phyloP scores from a whole-genome alignment of 371 early-diverging fungal genomes.

The Smittium culicis region DNA sequence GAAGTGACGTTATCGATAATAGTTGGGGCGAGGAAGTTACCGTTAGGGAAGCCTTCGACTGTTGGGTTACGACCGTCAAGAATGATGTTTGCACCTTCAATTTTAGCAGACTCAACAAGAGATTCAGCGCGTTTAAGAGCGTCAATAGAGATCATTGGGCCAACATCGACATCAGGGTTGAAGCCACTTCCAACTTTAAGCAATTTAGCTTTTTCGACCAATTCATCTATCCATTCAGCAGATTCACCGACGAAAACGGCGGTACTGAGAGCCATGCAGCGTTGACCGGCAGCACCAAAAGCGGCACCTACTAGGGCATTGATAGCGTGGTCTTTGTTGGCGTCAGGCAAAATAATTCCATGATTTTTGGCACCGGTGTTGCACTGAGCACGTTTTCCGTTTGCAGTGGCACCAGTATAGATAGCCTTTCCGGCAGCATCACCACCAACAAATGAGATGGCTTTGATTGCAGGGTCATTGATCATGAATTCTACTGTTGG shows the following conservation, averaged over 20 bases:
- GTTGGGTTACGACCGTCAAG: conserved; percentile 78
- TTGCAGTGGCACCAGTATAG: conserved; percentile 68
- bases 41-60: conserved; percentile 59
- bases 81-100: conserved; percentile 78
- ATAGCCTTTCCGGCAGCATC: conserved; percentile 82
- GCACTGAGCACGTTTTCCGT: conserved; percentile 94
- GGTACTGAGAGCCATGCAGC: conserved; percentile 89
- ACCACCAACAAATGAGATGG: conserved; percentile 90
- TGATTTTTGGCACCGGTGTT: conserved; percentile 97
- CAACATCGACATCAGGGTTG: conserved; percentile 74
- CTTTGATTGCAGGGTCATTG: conserved; percentile 71
- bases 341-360: conserved; percentile 87
- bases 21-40: conserved; percentile 93
- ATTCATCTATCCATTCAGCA: conserved; percentile 75
- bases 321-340: conserved; percentile 71
- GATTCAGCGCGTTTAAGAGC: conserved; percentile 65
- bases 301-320: conserved; percentile 88
- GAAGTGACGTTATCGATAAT: conserved; percentile 65
- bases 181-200: conserved; percentile 82
- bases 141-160: conserved; percentile 77
- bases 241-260: conserved; percentile 82
- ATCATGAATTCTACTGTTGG: conserved; percentile 89
- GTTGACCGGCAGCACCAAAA: conserved; percentile 94
- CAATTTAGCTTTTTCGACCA: conserved; percentile 68
- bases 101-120: conserved; percentile 66